phyloP scores from a whole-genome alignment of 768 basidiomycete genomes.

The Pulveroboletus ravenelii region DNA sequence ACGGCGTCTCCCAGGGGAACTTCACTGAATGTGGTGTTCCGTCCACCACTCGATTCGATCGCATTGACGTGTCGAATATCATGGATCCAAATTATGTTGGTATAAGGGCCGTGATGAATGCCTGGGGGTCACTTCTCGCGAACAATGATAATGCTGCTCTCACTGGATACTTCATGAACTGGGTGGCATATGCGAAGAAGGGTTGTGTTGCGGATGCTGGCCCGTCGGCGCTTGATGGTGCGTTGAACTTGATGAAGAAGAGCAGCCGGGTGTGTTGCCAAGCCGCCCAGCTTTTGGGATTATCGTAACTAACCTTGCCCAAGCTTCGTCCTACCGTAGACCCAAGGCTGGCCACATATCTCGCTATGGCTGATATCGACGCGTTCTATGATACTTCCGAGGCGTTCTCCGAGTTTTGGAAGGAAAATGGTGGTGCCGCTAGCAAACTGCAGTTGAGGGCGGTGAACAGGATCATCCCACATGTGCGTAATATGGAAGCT shows the following conservation, averaged over 20 bases:
- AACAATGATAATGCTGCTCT: conserved; percentile 30
- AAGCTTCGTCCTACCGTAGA: conserved; percentile 11
- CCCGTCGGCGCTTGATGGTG: neutral
- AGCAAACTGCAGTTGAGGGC: conserved; percentile 22
- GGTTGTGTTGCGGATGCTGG: conserved; percentile 8
- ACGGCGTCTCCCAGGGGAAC: conserved; percentile 26
- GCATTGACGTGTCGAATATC: conserved; percentile 48
- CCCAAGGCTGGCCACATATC: neutral
- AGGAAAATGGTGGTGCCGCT: conserved; percentile 21
- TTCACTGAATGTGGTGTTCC: conserved; percentile 20
- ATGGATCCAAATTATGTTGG: conserved; percentile 42
- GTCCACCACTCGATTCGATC: conserved; percentile 34
- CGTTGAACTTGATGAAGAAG: conserved; percentile 12
- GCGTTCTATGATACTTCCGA: conserved; percentile 35
- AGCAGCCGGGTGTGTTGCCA: conserved; percentile 14
- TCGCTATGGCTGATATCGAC: conserved; percentile 13
- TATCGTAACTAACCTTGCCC: neutral
- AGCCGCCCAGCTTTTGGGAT: neutral
- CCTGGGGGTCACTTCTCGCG: conserved; percentile 39
- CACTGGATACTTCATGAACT: conserved; percentile 47
- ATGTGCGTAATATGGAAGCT: conserved; percentile 27
- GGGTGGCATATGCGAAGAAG: conserved; percentile 21
- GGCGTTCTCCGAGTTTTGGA: conserved; percentile 34
- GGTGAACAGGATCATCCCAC: conserved; percentile 35
- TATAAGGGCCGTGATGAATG: conserved; percentile 26